phyloP scores from a whole-genome alignment of 164 flowering plant species.

The Macadamia integrifolia region DNA sequence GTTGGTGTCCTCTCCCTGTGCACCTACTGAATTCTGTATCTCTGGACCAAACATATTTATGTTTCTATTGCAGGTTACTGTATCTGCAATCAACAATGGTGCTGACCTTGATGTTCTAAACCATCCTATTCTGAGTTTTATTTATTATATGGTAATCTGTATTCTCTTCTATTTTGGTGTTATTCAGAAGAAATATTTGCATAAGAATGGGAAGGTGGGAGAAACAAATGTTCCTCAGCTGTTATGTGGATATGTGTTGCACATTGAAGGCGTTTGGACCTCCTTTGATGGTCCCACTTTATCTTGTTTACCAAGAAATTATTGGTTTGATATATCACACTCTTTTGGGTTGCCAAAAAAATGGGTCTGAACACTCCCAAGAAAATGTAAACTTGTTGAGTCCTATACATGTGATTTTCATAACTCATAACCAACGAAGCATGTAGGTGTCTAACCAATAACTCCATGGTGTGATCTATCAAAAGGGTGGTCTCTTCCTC shows the following conservation, averaged over 20 bases:
- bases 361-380: too few relatives aligned
- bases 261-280: too few relatives aligned
- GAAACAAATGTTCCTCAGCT: background rate
- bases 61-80: constrained; percentile 35
- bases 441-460: too few relatives aligned
- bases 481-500: too few relatives aligned
- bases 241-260: too few relatives aligned
- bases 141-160: constrained; percentile 58
- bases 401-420: too few relatives aligned
- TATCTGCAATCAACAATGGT: constrained; percentile 56
- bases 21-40: background rate
- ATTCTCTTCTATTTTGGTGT: background rate
- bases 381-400: too few relatives aligned
- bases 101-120: constrained; percentile 64
- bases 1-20: constrained; percentile 8
- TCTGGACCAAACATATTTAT: background rate
- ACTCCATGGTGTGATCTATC: too few relatives aligned
- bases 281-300: background rate
- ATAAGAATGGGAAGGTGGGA: background rate
- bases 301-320: background rate
- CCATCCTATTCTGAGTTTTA: constrained; percentile 64
- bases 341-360: too few relatives aligned
- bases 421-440: too few relatives aligned
- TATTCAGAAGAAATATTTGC: background rate
- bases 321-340: too few relatives aligned